phyloP scores from a whole-genome alignment of 768 basidiomycete genomes.

The Strobilomyces dryophilus region DNA sequence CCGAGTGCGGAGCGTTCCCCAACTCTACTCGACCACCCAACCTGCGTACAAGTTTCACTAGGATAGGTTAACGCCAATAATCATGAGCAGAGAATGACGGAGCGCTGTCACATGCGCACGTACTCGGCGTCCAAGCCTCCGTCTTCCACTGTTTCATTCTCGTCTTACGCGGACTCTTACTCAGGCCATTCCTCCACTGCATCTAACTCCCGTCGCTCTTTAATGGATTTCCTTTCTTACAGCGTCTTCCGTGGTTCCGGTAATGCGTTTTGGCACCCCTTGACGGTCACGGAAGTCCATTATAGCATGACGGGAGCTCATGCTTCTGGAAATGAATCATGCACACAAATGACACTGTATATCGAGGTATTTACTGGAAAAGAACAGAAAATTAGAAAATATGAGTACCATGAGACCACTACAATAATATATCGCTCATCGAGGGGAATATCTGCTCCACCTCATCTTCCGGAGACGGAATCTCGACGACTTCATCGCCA shows the following conservation, averaged over 20 bases:
- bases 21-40: conserved; percentile 60
- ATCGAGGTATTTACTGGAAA: no score
- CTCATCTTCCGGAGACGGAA: no score
- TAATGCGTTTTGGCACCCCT: conserved; percentile 74
- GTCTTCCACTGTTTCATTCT: conserved; percentile 58
- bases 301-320: no score
- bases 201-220: conserved; percentile 55
- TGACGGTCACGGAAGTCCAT: conserved; percentile 69
- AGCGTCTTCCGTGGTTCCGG: conserved; percentile 21
- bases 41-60: conserved; percentile 39
- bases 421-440: no score
- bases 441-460: no score
- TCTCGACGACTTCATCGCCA: no score
- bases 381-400: no score
- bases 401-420: no score
- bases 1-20: conserved; percentile 59
- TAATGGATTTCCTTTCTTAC: conserved; percentile 65
- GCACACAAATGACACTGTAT: no score
- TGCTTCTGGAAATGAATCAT: no score
- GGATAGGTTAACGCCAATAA: conserved; percentile 27
- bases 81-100: conserved; percentile 42
- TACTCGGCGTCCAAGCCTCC: conserved; percentile 49
- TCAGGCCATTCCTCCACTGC: conserved; percentile 53
- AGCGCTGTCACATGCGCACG: conserved; percentile 71
- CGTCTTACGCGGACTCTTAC: conserved; percentile 59